Conservation (phyloP, 257 asterid species). For the Henckelia pumila region DNA sequence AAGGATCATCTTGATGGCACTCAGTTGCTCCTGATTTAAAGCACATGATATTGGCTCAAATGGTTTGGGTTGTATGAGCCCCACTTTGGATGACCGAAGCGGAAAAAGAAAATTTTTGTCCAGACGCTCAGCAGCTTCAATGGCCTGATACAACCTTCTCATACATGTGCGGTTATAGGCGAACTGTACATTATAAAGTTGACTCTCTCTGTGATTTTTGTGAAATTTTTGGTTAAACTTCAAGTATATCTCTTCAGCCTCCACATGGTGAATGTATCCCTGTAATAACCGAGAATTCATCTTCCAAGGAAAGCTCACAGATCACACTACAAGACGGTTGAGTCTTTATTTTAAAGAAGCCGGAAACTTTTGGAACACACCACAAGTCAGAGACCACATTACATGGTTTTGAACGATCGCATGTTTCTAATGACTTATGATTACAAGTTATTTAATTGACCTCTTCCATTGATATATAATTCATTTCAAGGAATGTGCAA, state of each 20-base stretch:
- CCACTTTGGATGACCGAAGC: slow-evolving; percentile 26
- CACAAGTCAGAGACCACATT: neutral
- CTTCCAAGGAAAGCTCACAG: neutral
- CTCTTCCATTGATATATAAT: neutral
- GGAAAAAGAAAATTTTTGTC: slow-evolving; percentile 66
- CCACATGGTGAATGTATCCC: slow-evolving; percentile 82
- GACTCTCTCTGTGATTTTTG: slow-evolving; percentile 39
- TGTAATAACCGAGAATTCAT: slow-evolving; percentile 35
- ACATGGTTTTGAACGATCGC: neutral
- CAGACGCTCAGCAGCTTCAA: slow-evolving; percentile 65
- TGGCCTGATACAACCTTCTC: slow-evolving; percentile 78
- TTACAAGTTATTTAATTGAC: neutral
- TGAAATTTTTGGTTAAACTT: slow-evolving; percentile 62
- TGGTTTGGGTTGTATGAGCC: slow-evolving; percentile 30
- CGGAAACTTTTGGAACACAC: neutral
- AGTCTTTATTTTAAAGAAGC: neutral
- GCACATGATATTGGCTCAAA: slow-evolving; percentile 51
- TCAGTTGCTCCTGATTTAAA: slow-evolving; percentile 65
- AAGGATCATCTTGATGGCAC: slow-evolving; percentile 67
- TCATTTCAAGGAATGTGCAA: neutral
- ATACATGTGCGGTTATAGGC: slow-evolving; percentile 49
- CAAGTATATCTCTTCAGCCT: slow-evolving; percentile 75
- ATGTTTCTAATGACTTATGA: neutral
- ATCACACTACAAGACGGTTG: neutral
- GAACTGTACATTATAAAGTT: slow-evolving; percentile 71